These are phyloP conservation scores for Phenoliferia sp. DNA, from an alignment of 1,284 basidiomycete genomes.

Conservation along the genomic window DNA sequence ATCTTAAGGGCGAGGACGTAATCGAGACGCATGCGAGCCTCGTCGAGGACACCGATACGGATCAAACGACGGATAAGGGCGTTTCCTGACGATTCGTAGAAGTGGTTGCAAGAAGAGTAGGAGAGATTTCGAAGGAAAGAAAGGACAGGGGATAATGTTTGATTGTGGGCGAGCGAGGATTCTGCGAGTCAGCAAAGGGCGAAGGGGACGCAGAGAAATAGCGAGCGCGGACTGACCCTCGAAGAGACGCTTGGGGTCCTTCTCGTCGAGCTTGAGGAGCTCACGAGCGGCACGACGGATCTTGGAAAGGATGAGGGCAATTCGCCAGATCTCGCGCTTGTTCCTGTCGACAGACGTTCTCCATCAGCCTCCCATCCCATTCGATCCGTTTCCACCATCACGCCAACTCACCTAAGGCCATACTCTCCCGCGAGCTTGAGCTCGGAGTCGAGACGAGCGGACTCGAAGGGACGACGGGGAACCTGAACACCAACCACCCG, in stretches of 20 bases:
- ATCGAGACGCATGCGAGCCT: constrained; percentile 98
- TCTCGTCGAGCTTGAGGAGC: constrained; percentile 98
- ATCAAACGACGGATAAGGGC: constrained; percentile 96
- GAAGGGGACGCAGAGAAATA: constrained; percentile 34
- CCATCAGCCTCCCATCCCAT: constrained; percentile 72
- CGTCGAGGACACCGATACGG: constrained; percentile 99
- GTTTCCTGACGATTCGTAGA: no score
- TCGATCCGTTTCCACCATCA: neutral
- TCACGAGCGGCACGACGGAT: constrained; percentile 99
- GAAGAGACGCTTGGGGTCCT: constrained; percentile 99
- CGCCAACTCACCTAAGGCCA: constrained; percentile 69
- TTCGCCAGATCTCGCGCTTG: constrained; percentile 99
- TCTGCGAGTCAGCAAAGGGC: neutral
- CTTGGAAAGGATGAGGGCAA: constrained; percentile 96
- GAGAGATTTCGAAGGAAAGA: neutral
- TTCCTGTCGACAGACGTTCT: constrained; percentile 60
- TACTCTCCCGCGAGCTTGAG: constrained; percentile 99
- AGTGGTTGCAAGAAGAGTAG: no score
- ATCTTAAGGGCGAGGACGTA: constrained; percentile 99
- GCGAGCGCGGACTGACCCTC: constrained; percentile 50
- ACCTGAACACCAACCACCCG: constrained; percentile 59
- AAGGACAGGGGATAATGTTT: neutral
- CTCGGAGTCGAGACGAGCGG: constrained; percentile 97
- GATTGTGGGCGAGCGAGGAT: neutral
- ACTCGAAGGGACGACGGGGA: constrained; percentile 95